These are phyloP conservation scores for Gloeostereum incarnatum DNA, from an alignment of 768 basidiomycete species.

Conservation along the genomic window DNA sequence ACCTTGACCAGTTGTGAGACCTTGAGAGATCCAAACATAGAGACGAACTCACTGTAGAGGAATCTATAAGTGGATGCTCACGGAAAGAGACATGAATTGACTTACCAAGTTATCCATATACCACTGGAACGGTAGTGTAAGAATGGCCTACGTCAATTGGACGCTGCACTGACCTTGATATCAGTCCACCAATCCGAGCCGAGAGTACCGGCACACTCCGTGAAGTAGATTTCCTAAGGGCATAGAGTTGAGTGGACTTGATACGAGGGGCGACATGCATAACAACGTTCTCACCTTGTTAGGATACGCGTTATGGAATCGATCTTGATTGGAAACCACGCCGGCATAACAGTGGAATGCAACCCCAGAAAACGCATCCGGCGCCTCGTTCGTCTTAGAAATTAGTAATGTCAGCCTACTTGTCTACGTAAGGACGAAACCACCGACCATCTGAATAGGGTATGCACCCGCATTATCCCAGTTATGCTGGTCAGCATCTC, in stretches of 20 bases:
- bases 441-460: constrained; percentile 27
- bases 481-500: constrained; percentile 23
- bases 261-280: background rate
- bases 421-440: background rate
- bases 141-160: background rate
- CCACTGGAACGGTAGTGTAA: constrained; percentile 22
- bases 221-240: constrained; percentile 7
- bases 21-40: background rate
- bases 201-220: constrained; percentile 38
- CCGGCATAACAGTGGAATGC: constrained; percentile 17
- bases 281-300: constrained; percentile 22
- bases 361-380: constrained; percentile 32
- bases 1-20: constrained; percentile 17
- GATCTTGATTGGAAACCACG: constrained; percentile 25
- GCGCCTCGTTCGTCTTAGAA: constrained; percentile 26
- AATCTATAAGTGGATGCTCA: too few relatives aligned
- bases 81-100: too few relatives aligned
- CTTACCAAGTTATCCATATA: constrained; percentile 40
- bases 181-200: constrained; percentile 47
- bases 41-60: too few relatives aligned
- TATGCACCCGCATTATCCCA: constrained; percentile 39
- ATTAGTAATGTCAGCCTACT: background rate
- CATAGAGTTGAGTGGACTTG: background rate
- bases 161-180: constrained; percentile 33
- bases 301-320: constrained; percentile 33